Percentiles rank a stretch among this genome's conserved stretches.
These are phyloP conservation scores for Lycium ferocissimum DNA, from an alignment of 257 asterid genomes.

Conservation along the genomic window DNA sequence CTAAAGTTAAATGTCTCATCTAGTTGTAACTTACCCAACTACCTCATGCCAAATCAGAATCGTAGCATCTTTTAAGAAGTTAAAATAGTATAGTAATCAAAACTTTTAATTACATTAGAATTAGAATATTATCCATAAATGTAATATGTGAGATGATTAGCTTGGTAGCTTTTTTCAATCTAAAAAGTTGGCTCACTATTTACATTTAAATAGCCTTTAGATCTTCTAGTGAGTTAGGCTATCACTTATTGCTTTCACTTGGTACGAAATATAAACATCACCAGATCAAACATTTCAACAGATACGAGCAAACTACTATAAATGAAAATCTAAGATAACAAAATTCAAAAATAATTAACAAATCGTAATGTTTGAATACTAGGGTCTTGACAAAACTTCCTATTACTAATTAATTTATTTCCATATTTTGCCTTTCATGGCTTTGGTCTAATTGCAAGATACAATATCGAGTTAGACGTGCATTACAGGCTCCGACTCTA, in stretches of 20 bases:
- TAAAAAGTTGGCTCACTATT: neutral
- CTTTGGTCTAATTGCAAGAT: neutral
- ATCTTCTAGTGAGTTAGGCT: neutral
- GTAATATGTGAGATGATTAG: neutral
- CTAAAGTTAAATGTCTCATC: neutral
- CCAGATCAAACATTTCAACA: neutral
- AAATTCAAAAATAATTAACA: slow-evolving; percentile 2
- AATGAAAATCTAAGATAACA: neutral
- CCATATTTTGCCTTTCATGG: neutral
- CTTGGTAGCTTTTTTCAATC: neutral
- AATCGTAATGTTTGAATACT: neutral
- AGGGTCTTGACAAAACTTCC: neutral
- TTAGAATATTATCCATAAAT: neutral
- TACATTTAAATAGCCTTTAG: neutral
- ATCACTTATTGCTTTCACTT: neutral
- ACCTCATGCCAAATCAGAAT: neutral
- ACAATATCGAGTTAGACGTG: neutral
- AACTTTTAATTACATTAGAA: neutral
- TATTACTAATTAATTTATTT: neutral
- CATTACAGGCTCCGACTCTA: too few species aligned
- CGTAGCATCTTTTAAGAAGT: neutral
- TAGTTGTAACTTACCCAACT: neutral
- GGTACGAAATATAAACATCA: neutral
- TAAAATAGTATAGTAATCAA: neutral
- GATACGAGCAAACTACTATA: neutral